Evolutionary conservation across 176 grass and related monocot genomes (phyloP), one percentile per base, ranked within the genome.

Genomic region (Rhynchospora breviuscula): DNA sequence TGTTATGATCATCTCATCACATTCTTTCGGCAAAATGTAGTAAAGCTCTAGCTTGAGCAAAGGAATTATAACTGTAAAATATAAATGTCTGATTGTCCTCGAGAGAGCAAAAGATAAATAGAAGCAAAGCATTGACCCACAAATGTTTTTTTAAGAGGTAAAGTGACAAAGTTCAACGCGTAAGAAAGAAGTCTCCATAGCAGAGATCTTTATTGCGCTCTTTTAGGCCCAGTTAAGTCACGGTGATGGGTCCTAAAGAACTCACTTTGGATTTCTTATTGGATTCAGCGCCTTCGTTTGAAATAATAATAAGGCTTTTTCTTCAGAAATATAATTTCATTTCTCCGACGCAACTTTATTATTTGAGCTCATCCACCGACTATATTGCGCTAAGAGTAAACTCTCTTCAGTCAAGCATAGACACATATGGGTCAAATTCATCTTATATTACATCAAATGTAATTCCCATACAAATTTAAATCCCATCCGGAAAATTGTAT

Each of bases 231-330:
- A 77, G 80, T 29, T 82, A 64, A 82, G 61, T 82, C 62, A 49
- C 61, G 62, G 62, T 82, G 45, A 82, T 67, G 80, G 80, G 80
- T 82, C 80, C 80, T 67, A 67, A 67, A 26, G 67, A 82, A 26
- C 48, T 5, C 45, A 25, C 71, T 75, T 75, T 75, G 71, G 47
- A 26, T 75, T 29, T 51, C 10, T 75, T 53, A 53, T 75, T 52
- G 71, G 25, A 53, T 75, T 75, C 47, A 52, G 71, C 52, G 71
- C 71, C 71, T 75, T 53, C 0, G 21, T 75, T 75, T 75, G 3
- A 75, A 23, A 75, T 26, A 68, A 75, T 26, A 68, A 67, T 75
- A 7, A 53, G 11, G 19, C 22, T 25, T 5, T 13, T 51, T 51
- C 1, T 73, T 73, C 22, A n/a, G 43, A 58, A 58, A 35, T 35